Conservation (phyloP, 768 basidiomycete species). For the Leccinum aurantiacum region DNA sequence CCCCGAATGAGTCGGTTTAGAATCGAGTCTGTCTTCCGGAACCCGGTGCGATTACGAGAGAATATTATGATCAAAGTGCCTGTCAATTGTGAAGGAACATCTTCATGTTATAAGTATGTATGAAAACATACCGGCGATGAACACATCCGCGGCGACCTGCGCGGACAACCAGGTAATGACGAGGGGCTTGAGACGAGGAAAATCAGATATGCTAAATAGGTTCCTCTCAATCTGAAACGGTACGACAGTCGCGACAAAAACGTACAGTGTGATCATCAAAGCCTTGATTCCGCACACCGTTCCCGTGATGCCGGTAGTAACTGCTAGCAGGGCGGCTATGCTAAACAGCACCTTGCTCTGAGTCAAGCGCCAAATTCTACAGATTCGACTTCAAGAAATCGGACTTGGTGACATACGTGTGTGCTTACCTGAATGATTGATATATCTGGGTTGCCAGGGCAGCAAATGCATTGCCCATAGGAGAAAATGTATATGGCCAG, state of each 20-base stretch:
- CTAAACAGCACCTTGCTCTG: background rate
- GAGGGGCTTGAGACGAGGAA: background rate
- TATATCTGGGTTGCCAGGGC: slow-evolving; percentile 51
- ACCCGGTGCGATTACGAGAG: background rate
- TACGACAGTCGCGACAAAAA: background rate
- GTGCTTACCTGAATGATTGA: slow-evolving; percentile 43
- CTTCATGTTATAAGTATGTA: background rate
- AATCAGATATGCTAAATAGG: background rate
- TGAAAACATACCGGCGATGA: background rate
- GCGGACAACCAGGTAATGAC: background rate
- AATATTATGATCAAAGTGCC: background rate
- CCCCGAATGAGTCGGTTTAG: background rate
- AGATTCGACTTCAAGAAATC: background rate
- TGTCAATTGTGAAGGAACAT: background rate
- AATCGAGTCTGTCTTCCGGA: background rate
- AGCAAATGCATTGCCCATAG: slow-evolving; percentile 45
- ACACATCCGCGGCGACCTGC: background rate
- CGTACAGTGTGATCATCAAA: background rate
- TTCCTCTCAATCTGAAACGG: background rate
- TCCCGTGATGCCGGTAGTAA: background rate
- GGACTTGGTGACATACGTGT: background rate
- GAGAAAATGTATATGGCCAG: slow-evolving; percentile 53
- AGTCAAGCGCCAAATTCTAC: slow-evolving; percentile 19
- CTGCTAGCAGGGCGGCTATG: background rate
- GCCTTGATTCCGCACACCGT: background rate